Evolutionary conservation across 1,284 basidiomycete genomes (phyloP).

Genomic region (Leccinum pachyderme): DNA sequence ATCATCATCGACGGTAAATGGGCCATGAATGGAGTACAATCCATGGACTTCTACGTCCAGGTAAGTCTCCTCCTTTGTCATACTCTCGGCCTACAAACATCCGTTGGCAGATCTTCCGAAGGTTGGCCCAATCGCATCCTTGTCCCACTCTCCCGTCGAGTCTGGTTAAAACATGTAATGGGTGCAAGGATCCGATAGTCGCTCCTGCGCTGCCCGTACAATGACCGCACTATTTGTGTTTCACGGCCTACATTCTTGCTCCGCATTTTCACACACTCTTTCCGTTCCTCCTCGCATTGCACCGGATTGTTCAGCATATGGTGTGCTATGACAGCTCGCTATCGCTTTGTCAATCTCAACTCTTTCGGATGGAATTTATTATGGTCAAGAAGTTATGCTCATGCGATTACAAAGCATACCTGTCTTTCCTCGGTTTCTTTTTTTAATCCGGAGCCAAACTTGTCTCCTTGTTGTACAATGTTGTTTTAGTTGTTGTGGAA

Average conservation of each 20-base stretch:
- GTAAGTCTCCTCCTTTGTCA: constrained; percentile 36
- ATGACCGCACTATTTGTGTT: constrained; percentile 14
- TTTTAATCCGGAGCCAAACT: constrained; percentile 11
- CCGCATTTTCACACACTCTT: background rate
- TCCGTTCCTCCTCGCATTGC: constrained; percentile 2
- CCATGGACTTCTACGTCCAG: constrained; percentile 69
- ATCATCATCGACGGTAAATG: constrained; percentile 77
- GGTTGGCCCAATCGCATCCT: constrained; percentile 25
- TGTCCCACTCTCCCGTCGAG: constrained; percentile 3
- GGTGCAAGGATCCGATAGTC: constrained; percentile 22
- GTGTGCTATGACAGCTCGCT: constrained; percentile 12
- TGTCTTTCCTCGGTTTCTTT: constrained; percentile 14
- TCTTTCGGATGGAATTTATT: constrained; percentile 17
- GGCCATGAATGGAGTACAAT: constrained; percentile 75
- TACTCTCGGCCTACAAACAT: background rate
- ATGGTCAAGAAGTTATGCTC: constrained; percentile 13
- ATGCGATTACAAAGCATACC: constrained; percentile 14
- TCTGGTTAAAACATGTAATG: constrained; percentile 19
- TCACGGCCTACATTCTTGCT: background rate
- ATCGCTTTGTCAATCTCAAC: constrained; percentile 12
- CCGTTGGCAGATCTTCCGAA: constrained; percentile 27
- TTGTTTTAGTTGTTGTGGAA: constrained; percentile 6
- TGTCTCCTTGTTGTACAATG: constrained; percentile 7
- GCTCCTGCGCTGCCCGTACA: constrained; percentile 20
- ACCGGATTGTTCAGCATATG: constrained; percentile 19